phyloP scores from a whole-genome alignment of 2,329 filamentous ascomycete species.

The Verticillium nubilum region DNA sequence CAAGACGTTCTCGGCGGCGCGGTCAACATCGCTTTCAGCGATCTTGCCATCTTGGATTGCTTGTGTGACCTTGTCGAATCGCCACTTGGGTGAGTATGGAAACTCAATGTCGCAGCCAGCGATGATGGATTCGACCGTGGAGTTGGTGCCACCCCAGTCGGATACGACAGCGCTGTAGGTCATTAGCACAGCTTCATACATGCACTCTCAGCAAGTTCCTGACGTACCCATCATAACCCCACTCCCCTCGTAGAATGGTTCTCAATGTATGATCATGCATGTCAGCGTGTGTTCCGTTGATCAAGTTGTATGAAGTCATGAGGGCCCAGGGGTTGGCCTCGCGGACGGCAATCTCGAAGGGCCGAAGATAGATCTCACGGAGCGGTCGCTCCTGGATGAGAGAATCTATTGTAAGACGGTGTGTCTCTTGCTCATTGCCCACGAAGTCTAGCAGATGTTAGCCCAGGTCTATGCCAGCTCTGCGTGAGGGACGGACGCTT shows the following conservation, averaged over 20 bases:
- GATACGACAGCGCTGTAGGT: conserved; percentile 45
- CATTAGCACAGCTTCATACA: background rate
- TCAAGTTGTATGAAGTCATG: conserved; percentile 64
- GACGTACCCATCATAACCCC: conserved; percentile 54
- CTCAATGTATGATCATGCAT: conserved; percentile 51
- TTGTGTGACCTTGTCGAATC: conserved; percentile 50
- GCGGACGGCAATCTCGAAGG: conserved; percentile 67
- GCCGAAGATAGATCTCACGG: conserved; percentile 67
- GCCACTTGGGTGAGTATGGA: conserved; percentile 49
- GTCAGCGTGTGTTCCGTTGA: conserved; percentile 59
- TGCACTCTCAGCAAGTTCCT: no score
- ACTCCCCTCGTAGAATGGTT: conserved; percentile 54
- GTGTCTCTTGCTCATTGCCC: conserved; percentile 68
- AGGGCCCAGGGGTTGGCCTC: conserved; percentile 65
- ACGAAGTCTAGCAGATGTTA: conserved; percentile 47
- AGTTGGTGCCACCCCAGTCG: conserved; percentile 55
- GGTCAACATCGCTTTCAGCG: conserved; percentile 44
- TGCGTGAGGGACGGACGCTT: conserved; percentile 52
- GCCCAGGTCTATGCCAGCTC: background rate
- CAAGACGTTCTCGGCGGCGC: conserved; percentile 54
- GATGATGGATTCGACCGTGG: conserved; percentile 47
- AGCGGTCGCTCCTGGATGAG: conserved; percentile 59
- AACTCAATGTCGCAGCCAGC: conserved; percentile 55
- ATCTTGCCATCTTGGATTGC: conserved; percentile 45
- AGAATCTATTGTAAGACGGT: conserved; percentile 59